Evolutionary conservation across 495 filamentous ascomycete species (phyloP), one percentile per base, ranked within the genome.

Genomic region (Pseudomonodictys pantanalensis): DNA sequence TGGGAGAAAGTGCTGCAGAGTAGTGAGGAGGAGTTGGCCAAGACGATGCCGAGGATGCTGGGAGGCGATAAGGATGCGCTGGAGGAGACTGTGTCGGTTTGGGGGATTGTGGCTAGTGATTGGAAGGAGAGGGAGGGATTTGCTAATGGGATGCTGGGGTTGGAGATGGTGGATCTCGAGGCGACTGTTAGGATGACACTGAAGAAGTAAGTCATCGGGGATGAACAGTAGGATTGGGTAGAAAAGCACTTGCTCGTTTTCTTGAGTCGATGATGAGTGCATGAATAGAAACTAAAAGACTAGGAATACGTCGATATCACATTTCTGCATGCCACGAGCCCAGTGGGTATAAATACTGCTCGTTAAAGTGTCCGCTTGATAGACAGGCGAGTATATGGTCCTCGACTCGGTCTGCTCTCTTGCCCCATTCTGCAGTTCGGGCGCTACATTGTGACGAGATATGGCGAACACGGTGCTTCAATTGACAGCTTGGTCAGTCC

Each of bases 131-230:
- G 58, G 26, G 38, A 51, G n/a, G 43, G 54, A 20, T 67, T 63
- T 56, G 57, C 63, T 11, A 66, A 66, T 62, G 52, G 44, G 35
- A 20, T 66, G 39, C 24, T 66, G 15, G 57, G 63, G 8, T 49
- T 66, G 22, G 48, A 57, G 33, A 53, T 61, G 42, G 63, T 61
- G 53, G 48, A 62, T 44, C 26, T 63, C 18, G 53, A 59, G 22
- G 35, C 33, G 22, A 45, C 44, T 6, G 53, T 63, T 18, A 17
- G 35, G 46, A 57, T 29, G 52, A 57, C 59, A 20, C 44, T 60
- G 9, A 24, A 8, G 32, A 41, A 50, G 54, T n/a, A 28, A 28
- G 15, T 6, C 25, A 51, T 2, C 25, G 30, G 23, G 22, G 28
- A 5, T 47, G 44, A 47, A 11, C 6, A 20, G 6, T 11, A 7